Base-by-base conservation (phyloP, 1,284 basidiomycete genomes). In the Cutaneotrichosporon arboriforme region DNA sequence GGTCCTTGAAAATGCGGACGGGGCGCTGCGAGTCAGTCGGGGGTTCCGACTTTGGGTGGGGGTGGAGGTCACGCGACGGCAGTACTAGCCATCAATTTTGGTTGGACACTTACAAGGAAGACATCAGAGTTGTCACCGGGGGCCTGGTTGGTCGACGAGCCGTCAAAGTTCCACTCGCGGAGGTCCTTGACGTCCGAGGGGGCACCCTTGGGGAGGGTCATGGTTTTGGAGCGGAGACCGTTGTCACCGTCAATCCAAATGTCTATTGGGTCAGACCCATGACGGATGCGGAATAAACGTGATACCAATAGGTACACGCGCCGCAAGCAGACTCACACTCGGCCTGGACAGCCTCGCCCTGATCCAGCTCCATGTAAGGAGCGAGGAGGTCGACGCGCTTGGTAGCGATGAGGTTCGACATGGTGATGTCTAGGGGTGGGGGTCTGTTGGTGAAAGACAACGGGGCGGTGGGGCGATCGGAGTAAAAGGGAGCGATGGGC, bases 141-240 rank as follows among this genome's bases (percentile, higher is more conserved):
- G 54, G 93, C 94, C 78, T 96, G 93, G 77, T 89, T 89, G 70
- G 92, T 97, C 41, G 90, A 94, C 35, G 92, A 96, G 65, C 94
- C 94, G 77, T 98, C 94, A 73, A 98, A 98, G 82, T 98, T 96
- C 94, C 94, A 98, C 77, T 90, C 87, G 68, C 87, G 88, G 70
- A 76, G 66, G 54, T 76, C 74, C 52, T 68, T 60, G 34, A 75
- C 72, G 33, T 66, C 65, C 21, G 59, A 52, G 58, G 71, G 71
- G 33, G 68, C 53, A 31, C 26, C 26, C 53, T 68, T 62, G 46
- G 70, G 66, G 46, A 73, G 63, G 52, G 74, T 74, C 72, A 87
- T 94, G 61, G 91, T 96, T 60, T 97, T 97, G 67, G 85, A 92
- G 74, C 92, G 89, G 62, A 96, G 83, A 64, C 89, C 92, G 62